Percentiles rank a stretch among this genome's conserved stretches.
phyloP scores from a whole-genome alignment of 257 asterid genomes.

The Solanum okadae region DNA sequence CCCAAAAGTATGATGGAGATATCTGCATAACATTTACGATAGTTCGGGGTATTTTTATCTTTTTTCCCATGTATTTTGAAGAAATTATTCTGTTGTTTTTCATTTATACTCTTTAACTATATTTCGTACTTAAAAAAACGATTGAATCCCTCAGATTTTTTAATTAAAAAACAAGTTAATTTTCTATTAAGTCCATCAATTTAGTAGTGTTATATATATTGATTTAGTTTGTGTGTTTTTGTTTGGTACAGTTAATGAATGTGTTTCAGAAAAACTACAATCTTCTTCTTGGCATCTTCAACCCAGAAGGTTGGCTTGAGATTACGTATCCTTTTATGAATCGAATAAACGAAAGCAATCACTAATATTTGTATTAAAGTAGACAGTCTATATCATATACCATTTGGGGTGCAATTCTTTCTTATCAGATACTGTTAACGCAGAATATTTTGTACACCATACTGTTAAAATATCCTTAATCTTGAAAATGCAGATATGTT shows the following conservation, averaged over 20 bases:
- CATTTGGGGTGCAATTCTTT: not conserved
- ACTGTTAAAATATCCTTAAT: not conserved
- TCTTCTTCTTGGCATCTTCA: slow-evolving; percentile 68
- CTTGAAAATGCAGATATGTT: slow-evolving; percentile 40
- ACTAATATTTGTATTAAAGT: not conserved
- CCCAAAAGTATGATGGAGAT: too few species aligned
- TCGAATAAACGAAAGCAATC: not conserved
- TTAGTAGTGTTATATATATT: not conserved
- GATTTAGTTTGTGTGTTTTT: not conserved
- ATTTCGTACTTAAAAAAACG: too few species aligned
- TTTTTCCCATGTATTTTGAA: too few species aligned
- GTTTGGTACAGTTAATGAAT: slow-evolving; percentile 58
- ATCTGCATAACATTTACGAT: too few species aligned
- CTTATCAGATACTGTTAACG: not conserved
- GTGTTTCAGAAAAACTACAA: slow-evolving; percentile 73
- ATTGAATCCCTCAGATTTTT: not conserved
- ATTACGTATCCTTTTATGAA: slow-evolving; percentile 44
- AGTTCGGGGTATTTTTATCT: too few species aligned
- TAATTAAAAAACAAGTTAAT: too few species aligned
- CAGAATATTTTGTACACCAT: fast-evolving
- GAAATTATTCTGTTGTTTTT: too few species aligned
- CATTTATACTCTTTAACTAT: not conserved
- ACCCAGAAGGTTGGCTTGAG: slow-evolving; percentile 94
- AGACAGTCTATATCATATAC: not conserved
- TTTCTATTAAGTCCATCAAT: not conserved